phyloP scores from a whole-genome alignment of 768 basidiomycete genomes.

The Cystofilobasidium macerans region DNA sequence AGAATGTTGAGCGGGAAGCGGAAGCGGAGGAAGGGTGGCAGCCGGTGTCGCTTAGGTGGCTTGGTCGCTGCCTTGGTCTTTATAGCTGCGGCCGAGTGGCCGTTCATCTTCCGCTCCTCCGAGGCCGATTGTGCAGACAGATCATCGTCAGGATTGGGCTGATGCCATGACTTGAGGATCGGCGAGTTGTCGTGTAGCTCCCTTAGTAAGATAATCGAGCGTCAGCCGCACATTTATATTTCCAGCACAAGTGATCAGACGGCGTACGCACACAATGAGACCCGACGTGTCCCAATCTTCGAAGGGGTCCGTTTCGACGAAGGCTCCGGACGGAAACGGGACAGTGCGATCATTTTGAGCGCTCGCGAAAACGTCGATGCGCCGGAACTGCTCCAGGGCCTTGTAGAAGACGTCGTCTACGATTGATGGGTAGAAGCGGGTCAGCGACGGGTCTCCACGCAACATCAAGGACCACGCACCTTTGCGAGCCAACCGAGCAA shows the following conservation, averaged over 20 bases:
- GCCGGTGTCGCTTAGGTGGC: conserved; percentile 28
- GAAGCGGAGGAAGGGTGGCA: conserved; percentile 53
- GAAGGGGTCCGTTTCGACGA: conserved; percentile 60
- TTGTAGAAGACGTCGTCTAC: conserved; percentile 65
- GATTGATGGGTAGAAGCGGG: conserved; percentile 45
- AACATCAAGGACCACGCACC: conserved; percentile 30
- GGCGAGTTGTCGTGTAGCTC: conserved; percentile 43
- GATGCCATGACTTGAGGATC: conserved; percentile 47
- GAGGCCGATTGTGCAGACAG: conserved; percentile 30
- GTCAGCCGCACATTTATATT: conserved; percentile 9
- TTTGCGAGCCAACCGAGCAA: conserved; percentile 46
- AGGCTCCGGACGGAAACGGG: conserved; percentile 66
- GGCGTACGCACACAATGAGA: conserved; percentile 48
- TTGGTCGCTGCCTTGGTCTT: neutral
- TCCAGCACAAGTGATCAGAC: conserved; percentile 12
- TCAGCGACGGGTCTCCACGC: conserved; percentile 70
- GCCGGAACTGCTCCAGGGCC: conserved; percentile 54
- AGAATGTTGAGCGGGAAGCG: conserved; percentile 64
- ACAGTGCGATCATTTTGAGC: conserved; percentile 49
- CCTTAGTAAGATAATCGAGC: conserved; percentile 31
- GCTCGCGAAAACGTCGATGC: conserved; percentile 70
- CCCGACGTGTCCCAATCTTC: conserved; percentile 48
- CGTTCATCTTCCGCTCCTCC: conserved; percentile 44
- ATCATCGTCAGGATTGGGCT: neutral
- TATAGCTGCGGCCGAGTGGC: conserved; percentile 36